phyloP scores from a whole-genome alignment of 2,329 filamentous ascomycete genomes.

The Paecilomyces variotii region DNA sequence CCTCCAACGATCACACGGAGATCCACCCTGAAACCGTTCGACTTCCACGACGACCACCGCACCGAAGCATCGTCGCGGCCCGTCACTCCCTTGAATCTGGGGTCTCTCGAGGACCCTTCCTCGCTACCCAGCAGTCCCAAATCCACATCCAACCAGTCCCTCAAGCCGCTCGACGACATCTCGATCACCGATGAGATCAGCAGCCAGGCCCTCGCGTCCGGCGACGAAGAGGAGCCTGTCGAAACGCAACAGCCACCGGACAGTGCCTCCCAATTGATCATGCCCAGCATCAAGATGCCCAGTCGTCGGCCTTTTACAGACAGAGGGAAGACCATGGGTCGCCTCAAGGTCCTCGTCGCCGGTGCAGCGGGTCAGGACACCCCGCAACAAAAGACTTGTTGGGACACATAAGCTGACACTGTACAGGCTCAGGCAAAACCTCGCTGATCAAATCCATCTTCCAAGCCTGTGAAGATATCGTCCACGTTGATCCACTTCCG shows the following conservation, averaged over 20 bases:
- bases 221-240: constrained; percentile 37
- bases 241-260: constrained; percentile 24
- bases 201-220: constrained; percentile 49
- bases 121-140: constrained; percentile 52
- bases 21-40: constrained; percentile 23
- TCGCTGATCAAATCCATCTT: constrained; percentile 83
- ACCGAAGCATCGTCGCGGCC: constrained; percentile 30
- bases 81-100: constrained; percentile 39
- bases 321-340: constrained; percentile 73
- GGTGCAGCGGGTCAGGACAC: constrained; percentile 60
- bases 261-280: constrained; percentile 69
- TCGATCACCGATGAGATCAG: constrained; percentile 46
- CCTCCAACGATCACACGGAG: constrained; percentile 11
- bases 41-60: constrained; percentile 10
- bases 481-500: constrained; percentile 68
- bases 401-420: constrained; percentile 1
- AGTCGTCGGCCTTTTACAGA: constrained; percentile 81
- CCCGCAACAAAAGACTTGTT: background rate
- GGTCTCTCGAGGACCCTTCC: constrained; percentile 41
- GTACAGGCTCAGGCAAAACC: constrained; percentile 72
- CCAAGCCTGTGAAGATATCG: constrained; percentile 81
- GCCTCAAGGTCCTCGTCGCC: constrained; percentile 80
- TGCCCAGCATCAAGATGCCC: constrained; percentile 92
- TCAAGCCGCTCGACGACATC: constrained; percentile 52
- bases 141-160: constrained; percentile 51